These are phyloP conservation scores for Monosporascus sp. DNA, from an alignment of 2,329 filamentous ascomycete genomes.

Conservation along the genomic window DNA sequence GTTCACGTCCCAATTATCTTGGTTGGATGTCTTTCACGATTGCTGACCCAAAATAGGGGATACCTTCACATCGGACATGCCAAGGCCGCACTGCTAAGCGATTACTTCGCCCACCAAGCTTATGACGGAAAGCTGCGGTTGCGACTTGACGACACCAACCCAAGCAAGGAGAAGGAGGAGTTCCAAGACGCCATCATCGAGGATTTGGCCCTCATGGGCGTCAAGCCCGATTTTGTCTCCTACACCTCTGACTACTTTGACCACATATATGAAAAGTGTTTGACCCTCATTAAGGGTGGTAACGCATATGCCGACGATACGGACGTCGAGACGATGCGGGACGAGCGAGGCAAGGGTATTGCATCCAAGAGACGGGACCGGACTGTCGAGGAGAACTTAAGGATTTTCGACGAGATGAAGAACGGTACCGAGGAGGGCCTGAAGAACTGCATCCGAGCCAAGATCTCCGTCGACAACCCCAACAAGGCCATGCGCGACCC, in stretches of 20 bases:
- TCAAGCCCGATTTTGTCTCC: conserved; percentile 79
- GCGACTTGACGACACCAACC: conserved; percentile 96
- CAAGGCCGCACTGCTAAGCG: conserved; percentile 88
- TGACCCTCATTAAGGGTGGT: conserved; percentile 79
- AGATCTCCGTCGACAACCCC: conserved; percentile 83
- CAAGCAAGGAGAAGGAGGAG: conserved; percentile 94
- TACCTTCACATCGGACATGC: conserved; percentile 95
- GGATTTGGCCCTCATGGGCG: conserved; percentile 85
- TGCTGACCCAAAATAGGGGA: conserved; percentile 42
- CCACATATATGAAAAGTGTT: conserved; percentile 78
- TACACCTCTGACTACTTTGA: conserved; percentile 97
- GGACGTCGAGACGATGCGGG: conserved; percentile 79
- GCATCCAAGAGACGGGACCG: conserved; percentile 76
- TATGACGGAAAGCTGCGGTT: conserved; percentile 88
- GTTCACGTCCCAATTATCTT: no score
- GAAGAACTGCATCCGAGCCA: conserved; percentile 88
- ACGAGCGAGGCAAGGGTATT: conserved; percentile 78
- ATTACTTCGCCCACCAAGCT: conserved; percentile 92
- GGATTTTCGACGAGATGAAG: conserved; percentile 92
- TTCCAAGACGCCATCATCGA: conserved; percentile 91
- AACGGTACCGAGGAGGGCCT: conserved; percentile 71
- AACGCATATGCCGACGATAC: conserved; percentile 95
- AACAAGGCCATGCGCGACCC: conserved; percentile 97
- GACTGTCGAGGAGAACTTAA: conserved; percentile 75
- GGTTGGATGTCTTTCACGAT: no score